Percentiles rank a stretch among this genome's conserved stretches.
phyloP scores from a whole-genome alignment of 495 filamentous ascomycete genomes.

The Astrothelium macrocarpum region DNA sequence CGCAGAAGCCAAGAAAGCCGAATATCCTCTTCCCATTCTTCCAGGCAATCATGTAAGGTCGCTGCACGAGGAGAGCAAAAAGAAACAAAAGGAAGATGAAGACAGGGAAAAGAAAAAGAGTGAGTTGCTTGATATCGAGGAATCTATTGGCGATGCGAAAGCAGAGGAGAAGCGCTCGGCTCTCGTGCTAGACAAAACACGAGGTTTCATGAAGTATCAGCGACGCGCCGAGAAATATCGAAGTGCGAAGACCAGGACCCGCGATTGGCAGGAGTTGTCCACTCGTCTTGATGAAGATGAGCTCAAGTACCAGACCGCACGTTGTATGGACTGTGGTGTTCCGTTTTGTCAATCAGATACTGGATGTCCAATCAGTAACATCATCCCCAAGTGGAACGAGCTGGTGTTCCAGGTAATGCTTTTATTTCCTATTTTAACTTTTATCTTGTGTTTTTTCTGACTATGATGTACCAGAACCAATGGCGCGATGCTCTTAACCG shows the following conservation, averaged over 20 bases:
- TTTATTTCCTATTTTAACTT: too few relatives aligned
- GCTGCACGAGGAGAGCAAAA: constrained; percentile 46
- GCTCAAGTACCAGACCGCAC: constrained; percentile 95
- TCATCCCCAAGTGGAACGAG: constrained; percentile 99
- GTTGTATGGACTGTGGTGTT: constrained; percentile 99
- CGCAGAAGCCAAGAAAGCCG: constrained; percentile 70
- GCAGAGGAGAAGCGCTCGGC: constrained; percentile 90
- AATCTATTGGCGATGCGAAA: constrained; percentile 76
- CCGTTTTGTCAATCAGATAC: constrained; percentile 98
- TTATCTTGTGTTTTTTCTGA: too few relatives aligned
- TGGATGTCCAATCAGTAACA: constrained; percentile 97
- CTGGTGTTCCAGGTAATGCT: constrained; percentile 86
- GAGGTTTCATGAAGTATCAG: constrained; percentile 98
- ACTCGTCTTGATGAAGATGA: constrained; percentile 88
- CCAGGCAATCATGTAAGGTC: constrained; percentile 46
- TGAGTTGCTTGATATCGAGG: constrained; percentile 89
- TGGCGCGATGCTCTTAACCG: constrained; percentile 95
- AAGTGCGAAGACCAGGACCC: constrained; percentile 70
- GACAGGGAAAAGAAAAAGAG: constrained; percentile 54
- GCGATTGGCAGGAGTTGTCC: constrained; percentile 93
- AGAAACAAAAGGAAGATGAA: constrained; percentile 49
- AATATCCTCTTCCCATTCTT: constrained; percentile 75
- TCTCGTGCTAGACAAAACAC: constrained; percentile 92
- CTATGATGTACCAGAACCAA: too few relatives aligned
- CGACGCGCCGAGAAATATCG: constrained; percentile 94